Conservation (phyloP, 176 grass and related monocot genomes). For the Poa annua region DNA sequence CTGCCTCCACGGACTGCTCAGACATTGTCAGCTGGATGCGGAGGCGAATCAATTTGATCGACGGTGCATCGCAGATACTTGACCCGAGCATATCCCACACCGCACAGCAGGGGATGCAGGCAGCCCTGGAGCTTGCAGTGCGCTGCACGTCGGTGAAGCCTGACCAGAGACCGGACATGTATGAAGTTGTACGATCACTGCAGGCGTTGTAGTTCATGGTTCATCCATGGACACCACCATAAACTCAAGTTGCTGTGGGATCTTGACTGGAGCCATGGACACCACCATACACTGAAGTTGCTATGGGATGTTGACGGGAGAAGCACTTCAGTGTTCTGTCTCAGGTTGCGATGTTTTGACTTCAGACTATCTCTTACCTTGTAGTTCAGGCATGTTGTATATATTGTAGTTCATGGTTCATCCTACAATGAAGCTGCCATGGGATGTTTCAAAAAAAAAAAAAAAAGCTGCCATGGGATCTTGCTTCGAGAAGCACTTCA, state of each 20-base stretch:
- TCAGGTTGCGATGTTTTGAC: not conserved
- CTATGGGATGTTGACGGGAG: not conserved
- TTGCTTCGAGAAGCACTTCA: not conserved
- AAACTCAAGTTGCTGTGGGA: not conserved
- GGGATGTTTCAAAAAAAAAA: too few relatives aligned
- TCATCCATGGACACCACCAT: not conserved
- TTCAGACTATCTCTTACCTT: not conserved
- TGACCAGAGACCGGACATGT: constrained; percentile 65
- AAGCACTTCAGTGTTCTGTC: not conserved
- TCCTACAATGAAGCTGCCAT: constrained; percentile 6
- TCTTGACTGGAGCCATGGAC: not conserved
- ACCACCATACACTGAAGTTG: not conserved
- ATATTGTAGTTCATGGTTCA: not conserved
- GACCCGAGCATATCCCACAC: constrained; percentile 48
- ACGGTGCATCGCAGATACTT: constrained; percentile 53
- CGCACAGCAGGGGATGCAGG: constrained; percentile 53
- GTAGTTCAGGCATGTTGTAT: not conserved
- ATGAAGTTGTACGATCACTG: constrained; percentile 53
- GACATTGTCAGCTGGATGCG: constrained; percentile 74
- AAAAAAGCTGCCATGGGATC: not conserved
- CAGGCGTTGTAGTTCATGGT: constrained; percentile 24
- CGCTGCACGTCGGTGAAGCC: constrained; percentile 74
- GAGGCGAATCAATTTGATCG: constrained; percentile 57
- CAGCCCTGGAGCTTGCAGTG: constrained; percentile 59
- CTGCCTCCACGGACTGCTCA: constrained; percentile 43